phyloP scores from a whole-genome alignment of 148 eudicot genomes.

The Euryodendron excelsum region DNA sequence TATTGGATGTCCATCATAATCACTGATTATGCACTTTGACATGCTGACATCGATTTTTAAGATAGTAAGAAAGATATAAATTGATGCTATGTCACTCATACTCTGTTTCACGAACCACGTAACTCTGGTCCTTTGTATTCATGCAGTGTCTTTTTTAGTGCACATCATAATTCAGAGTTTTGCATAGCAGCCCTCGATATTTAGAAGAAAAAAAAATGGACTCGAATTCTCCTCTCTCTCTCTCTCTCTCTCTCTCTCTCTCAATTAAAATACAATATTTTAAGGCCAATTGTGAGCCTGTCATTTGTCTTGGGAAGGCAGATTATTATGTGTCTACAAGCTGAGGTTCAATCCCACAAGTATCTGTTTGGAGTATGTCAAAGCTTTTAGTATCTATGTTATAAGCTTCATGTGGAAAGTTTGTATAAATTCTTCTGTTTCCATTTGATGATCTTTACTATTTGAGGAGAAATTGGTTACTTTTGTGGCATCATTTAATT shows the following conservation, averaged over 20 bases:
- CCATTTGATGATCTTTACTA: not conserved
- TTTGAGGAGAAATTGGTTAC: not conserved
- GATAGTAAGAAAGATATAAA: not conserved
- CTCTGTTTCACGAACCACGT: not conserved
- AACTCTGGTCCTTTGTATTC: not conserved
- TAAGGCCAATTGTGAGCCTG: slow-evolving; percentile 66
- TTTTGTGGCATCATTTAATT: too few relatives aligned
- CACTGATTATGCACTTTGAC: too few relatives aligned
- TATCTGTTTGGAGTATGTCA: slow-evolving; percentile 75
- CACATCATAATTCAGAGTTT: not conserved
- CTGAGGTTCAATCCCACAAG: slow-evolving; percentile 57
- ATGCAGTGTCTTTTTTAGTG: too few relatives aligned
- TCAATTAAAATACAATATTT: not conserved
- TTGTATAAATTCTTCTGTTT: slow-evolving; percentile 13
- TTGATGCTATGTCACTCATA: not conserved
- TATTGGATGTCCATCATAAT: too few relatives aligned
- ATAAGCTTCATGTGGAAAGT: slow-evolving; percentile 78
- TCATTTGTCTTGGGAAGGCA: slow-evolving; percentile 79
- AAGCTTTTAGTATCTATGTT: too few relatives aligned
- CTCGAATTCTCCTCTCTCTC: too few relatives aligned
- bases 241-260: not conserved
- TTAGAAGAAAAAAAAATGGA: too few relatives aligned
- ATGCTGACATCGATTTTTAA: not conserved
- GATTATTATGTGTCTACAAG: slow-evolving; percentile 72
- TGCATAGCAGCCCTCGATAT: not conserved